Evolutionary conservation across 2,329 filamentous ascomycete species (phyloP), one percentile per base, ranked within the genome.

Genomic region (Fusarium equiseti): DNA sequence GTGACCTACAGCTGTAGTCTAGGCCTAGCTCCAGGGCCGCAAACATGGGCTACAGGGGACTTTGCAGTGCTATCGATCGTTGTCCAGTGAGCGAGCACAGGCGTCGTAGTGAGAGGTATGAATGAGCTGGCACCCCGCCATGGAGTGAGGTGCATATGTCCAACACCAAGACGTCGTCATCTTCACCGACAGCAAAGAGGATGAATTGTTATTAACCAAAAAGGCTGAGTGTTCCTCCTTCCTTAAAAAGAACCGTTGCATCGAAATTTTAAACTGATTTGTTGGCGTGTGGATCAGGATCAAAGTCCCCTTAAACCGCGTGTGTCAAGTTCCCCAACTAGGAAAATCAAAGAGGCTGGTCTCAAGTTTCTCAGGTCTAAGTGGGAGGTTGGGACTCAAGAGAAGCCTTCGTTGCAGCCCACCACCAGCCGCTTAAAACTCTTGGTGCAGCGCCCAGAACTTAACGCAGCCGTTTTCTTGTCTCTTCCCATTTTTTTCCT

Each of bases 381-480:
- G 77, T 78, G 68, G 77, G 79, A 80, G 79, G 79, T 77, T 79
- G 79, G 79, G 79, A 75, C 55, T 61, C 59, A 43, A 59, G 64
- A 66, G 63, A 76, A 72, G 69, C 61, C 68, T 68, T 68, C 64
- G 51, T 63, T 35, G 65, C 61, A 71, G 60, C 72, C 70, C 69
- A 71, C 70, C 65, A 70, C 70, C 73, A 69, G 69, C 74, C 73
- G 59, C 73, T 74, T 79, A 76, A 78, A 78, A 77, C 69, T 76
- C 77, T 73, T 75, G 64, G 71, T 78, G 75, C 77, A 77, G 73
- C 73, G 68, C 77, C 77, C 66, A 72, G 70, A 60, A 66, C 58
- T 64, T 68, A 65, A 66, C 64, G 48, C 46, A 73, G 60, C 62
- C 51, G 60, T 69, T 57, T 66, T 65, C 46, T 57, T 31, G 55